Evolutionary conservation across 768 basidiomycete genomes (phyloP), one percentile per base, ranked within the genome.

Genomic region (Trametes cinnabarina): DNA sequence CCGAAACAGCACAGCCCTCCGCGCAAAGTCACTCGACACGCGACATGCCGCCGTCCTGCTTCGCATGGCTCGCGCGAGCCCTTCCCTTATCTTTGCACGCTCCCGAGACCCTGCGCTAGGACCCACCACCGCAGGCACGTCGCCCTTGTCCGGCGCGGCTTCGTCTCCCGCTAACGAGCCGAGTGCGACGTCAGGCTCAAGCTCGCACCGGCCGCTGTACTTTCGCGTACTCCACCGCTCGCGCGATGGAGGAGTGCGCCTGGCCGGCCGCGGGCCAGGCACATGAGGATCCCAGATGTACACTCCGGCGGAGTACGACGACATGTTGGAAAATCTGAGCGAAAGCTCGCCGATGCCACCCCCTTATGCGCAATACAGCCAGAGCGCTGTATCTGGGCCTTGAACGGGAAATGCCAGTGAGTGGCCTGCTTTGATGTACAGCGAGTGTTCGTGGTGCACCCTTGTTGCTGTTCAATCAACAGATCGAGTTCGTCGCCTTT

Each of bases 161-260:
- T 37, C 47, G 20, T 49, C 47, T 10, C 10, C 50, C 17, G 40
- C 12, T 11, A 34, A 23, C 8, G 22, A 43, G 4, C n/a, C 34
- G 20, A 22, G 23, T 34, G 20, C 40, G n/a, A 22, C 35, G 22
- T 28, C 47, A 2, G 19, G 40, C 5, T 22, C 55, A 1, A 34
- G 47, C 17, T 32, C 28, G 47, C 37, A 40, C 46, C 26, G 58
- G n/a, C 39, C 23, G 17, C 20, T 32, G 17, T 47, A 54, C 43
- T 25, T 54, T 35, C 47, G 52, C 34, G 37, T 28, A 26, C 25
- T 51, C 3, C 42, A 51, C 25, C 20, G 53, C 2, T 49, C 52
- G 23, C 52, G 32, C 8, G 60, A 57, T 19, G 60, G 50, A 6
- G 55, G 60, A 10, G 40, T 57, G n/a, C 60, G 54, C 11, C 32